phyloP scores from a whole-genome alignment of 192 early-diverging fungal species.

The Linnemannia exigua region DNA sequence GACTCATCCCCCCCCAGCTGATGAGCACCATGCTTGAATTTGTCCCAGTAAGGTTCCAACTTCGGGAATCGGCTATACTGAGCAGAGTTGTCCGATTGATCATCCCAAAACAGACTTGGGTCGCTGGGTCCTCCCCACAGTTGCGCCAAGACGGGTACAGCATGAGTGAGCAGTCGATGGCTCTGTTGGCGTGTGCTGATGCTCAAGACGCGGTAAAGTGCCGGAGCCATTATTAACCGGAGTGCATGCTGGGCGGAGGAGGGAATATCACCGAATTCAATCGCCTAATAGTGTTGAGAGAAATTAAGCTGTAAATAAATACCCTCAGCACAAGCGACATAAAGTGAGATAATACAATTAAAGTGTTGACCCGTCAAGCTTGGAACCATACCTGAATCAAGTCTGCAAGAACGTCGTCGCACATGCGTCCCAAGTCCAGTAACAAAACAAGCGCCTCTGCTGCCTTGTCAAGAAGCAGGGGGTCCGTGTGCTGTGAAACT shows the following conservation, averaged over 20 bases:
- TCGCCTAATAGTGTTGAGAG: not conserved
- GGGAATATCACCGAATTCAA: not conserved
- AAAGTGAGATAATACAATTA: too few relatives aligned
- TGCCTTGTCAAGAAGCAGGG: not conserved
- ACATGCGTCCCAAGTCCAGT: constrained; percentile 24
- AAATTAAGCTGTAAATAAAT: not conserved
- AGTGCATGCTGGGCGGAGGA: not conserved
- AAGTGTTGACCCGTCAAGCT: too few relatives aligned
- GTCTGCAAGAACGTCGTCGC: constrained; percentile 22
- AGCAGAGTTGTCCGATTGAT: not conserved
- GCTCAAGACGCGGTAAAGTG: constrained; percentile 34
- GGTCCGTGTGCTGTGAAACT: too few relatives aligned
- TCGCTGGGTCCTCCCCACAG: constrained; percentile 7
- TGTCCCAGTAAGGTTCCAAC: constrained; percentile 28
- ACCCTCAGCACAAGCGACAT: too few relatives aligned
- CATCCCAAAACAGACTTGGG: constrained; percentile 16
- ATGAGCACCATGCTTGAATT: not conserved
- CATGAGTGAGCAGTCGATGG: constrained; percentile 25
- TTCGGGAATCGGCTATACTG: not conserved
- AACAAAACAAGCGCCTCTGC: constrained; percentile 12
- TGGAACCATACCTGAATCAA: constrained; percentile 16
- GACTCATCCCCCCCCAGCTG: not conserved
- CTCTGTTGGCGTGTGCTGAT: constrained; percentile 27
- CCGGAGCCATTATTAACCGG: not conserved
- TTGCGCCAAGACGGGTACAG: constrained; percentile 12